A percentile compares a stretch with the other conserved stretches of the same genome.
phyloP scores from a whole-genome alignment of 495 filamentous ascomycete species.

The Penicillium salamii region DNA sequence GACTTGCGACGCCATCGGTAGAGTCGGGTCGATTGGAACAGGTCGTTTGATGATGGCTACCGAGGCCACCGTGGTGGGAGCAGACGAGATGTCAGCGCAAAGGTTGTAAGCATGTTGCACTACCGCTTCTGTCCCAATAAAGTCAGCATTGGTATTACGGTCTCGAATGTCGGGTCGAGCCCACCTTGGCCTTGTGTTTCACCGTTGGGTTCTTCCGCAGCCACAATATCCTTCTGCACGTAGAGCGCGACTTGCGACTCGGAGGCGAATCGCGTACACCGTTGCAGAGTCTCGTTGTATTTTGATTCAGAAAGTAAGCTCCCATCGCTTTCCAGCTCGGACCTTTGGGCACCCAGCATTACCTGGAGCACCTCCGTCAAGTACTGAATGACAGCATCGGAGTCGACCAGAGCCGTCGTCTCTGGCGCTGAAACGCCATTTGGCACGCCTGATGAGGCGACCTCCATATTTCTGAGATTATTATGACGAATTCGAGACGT shows the following conservation, averaged over 20 bases:
- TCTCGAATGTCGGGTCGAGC: conserved; percentile 6
- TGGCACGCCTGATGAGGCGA: conserved; percentile 43
- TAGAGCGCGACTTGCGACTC: conserved; percentile 86
- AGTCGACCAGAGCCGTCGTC: conserved; percentile 47
- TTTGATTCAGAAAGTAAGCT: conserved; percentile 74
- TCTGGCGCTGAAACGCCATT: conserved; percentile 46
- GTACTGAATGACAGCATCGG: conserved; percentile 70
- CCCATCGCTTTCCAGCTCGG: conserved; percentile 74
- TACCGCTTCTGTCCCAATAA: conserved; percentile 19
- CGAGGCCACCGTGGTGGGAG: conserved; percentile 74
- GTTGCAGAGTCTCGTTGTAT: conserved; percentile 73
- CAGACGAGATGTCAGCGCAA: conserved; percentile 74
- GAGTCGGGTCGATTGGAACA: conserved; percentile 73
- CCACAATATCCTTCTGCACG: conserved; percentile 76
- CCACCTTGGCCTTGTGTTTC: conserved; percentile 45
- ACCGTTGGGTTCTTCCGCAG: conserved; percentile 51
- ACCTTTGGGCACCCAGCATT: conserved; percentile 76
- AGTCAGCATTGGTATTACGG: conserved; percentile 5
- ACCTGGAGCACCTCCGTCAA: conserved; percentile 74
- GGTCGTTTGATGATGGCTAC: conserved; percentile 88
- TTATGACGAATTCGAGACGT: conserved; percentile 16
- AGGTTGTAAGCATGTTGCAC: conserved; percentile 69
- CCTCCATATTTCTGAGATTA: conserved; percentile 45
- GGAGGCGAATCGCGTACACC: conserved; percentile 84
- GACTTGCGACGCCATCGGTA: conserved; percentile 80